Base-by-base conservation (phyloP, 2,329 filamentous ascomycete genomes). In the Zymoseptoria brevis region DNA sequence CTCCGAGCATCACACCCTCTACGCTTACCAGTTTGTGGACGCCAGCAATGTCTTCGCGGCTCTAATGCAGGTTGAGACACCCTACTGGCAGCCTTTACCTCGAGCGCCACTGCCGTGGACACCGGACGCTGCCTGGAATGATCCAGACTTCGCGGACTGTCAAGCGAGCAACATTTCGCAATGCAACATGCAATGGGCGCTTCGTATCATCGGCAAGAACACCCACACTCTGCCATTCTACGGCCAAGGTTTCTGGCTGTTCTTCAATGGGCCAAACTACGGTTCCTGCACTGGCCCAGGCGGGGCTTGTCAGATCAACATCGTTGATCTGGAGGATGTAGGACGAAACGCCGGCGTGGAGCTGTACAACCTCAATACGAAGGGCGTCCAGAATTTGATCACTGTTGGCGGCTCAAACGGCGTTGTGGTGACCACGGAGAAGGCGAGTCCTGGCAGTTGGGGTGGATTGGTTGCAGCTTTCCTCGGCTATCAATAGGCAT, bases 11-110 rank as follows among this genome's bases (percentile, higher is more conserved):
- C 79, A 78, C 72, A 73, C 74, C 1, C 68, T 83, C 35, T 82
- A 82, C 64, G 76, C 81, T 62, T 79, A 80, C 66, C 76, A 80
- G 51, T 73, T 81, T 57, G 68, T 75, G 59, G 71, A 74, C 29
- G 79, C 81, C 0, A 67, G 71, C 56, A 81, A 82, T 63, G 77
- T 83, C 4, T 73, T 79, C 56, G 72, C 81, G 6, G 74, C 74
- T 6, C 58, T 81, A 64, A 73, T 80, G 55, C 80, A 83, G 71
- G 76, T 75, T 53, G 81, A 83, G 70, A 80, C 80, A 8, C 80
- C 81, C 55, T 81, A 81, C 54, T 65, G 63, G 63, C 63, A 65
- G 35, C 63, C 63, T 19, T n/a, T 54, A 5, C 63, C 63, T 2
- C 60, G 66, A 22, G 74, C 75, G 3, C 77, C 77, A 5, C 66